Base-by-base conservation (phyloP, 805 yeast genomes). In the Starmerella vaccinii region DNA sequence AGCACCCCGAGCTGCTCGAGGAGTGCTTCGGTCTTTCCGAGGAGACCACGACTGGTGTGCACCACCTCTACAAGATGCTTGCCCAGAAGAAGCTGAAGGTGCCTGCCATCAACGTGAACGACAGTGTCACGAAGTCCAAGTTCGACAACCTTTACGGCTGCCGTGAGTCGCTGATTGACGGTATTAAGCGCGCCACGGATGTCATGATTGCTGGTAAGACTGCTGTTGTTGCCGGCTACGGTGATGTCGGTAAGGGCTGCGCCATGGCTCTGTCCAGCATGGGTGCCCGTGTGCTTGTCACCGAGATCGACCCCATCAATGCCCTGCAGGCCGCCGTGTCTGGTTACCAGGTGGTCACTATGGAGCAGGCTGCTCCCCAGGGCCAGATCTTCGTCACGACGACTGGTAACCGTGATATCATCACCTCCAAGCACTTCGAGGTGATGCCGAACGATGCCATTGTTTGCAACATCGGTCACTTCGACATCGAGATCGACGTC, bases 171-270 rank as follows among this genome's bases (percentile, higher is more conserved):
- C 81, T 90, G 65, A 78, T 90, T 62, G 98, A 90, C 74, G 98
- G 98, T 77, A 90, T 90, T 73, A 90, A 90, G 83, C 87, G 97
- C 77, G 98, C 97, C 71, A 90, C 98, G 68, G 98, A 90, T 68
- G 97, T 90, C 65, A 92, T 90, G 97, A 83, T 90, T 68, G 97
- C 97, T 62, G 98, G 98, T 77, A 90, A 90, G 78, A 92, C 86
- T 68, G 95, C 97, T 57, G 94, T 90, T 65, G 97, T 90, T 65
- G 97, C 96, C 57, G 98, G 98, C 75, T 90, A 82, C 78, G 98
- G 98, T 81, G 98, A 90, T 71, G 98, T 90, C 68, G 98, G 98
- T 77, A 90, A 90, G 78, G 98, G 98, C 73, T 90, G 98, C 81
- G 97, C 96, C 71, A 84, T 88, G 86, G 95, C 98, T 61, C 81